phyloP scores from a whole-genome alignment of 2,329 filamentous ascomycete species.

The Clarireedia hainanense region DNA sequence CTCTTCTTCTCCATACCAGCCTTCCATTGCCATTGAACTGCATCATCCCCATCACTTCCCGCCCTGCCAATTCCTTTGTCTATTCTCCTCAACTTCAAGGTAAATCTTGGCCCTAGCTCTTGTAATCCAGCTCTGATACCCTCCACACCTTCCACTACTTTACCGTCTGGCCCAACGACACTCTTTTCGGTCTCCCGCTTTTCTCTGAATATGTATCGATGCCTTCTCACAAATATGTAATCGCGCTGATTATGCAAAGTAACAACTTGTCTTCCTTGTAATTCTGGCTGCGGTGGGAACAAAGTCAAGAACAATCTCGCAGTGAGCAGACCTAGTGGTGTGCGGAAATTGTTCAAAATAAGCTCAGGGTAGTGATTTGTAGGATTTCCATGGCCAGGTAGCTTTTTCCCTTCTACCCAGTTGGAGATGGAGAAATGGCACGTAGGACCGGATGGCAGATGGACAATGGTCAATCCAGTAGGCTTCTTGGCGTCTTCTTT shows the following conservation, averaged over 20 bases:
- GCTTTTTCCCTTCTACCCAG: conserved; percentile 79
- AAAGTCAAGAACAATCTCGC: conserved; percentile 75
- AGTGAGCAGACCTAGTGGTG: conserved; percentile 79
- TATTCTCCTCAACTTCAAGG: conserved; percentile 80
- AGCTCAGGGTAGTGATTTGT: conserved; percentile 89
- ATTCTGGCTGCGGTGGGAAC: conserved; percentile 74
- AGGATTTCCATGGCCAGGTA: conserved; percentile 81
- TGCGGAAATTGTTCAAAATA: conserved; percentile 90
- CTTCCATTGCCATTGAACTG: conserved; percentile 84
- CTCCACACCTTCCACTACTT: conserved; percentile 77
- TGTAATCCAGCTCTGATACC: conserved; percentile 80
- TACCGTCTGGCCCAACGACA: conserved; percentile 73
- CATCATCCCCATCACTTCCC: conserved; percentile 46
- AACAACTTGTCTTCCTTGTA: conserved; percentile 81
- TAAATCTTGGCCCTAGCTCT: conserved; percentile 78
- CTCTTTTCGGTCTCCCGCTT: conserved; percentile 82
- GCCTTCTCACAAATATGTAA: conserved; percentile 86
- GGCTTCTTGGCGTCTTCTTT: conserved; percentile 86
- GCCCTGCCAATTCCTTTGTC: conserved; percentile 77
- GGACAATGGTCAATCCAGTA: conserved; percentile 73
- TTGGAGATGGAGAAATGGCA: conserved; percentile 89
- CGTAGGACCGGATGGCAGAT: conserved; percentile 77
- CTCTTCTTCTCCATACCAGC: conserved; percentile 88
- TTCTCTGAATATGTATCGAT: conserved; percentile 89
- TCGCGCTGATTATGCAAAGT: conserved; percentile 93